These are phyloP conservation scores for Inonotus obliquus DNA, from an alignment of 1,284 basidiomycete genomes.

Conservation along the genomic window DNA sequence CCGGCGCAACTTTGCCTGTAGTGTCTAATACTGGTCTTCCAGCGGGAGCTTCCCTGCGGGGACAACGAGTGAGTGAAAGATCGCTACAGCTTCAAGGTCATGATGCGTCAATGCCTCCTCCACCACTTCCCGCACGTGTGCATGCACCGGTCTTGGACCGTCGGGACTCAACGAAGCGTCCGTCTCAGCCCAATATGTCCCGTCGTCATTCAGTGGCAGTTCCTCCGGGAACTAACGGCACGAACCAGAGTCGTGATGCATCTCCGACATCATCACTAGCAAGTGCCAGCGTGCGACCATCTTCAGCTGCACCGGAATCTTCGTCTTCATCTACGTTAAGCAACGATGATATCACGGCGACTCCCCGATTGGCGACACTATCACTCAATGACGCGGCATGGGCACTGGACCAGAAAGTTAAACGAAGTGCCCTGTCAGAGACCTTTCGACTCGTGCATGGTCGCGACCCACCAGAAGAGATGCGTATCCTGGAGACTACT, in stretches of 20 bases:
- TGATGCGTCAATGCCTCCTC: background rate
- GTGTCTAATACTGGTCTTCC: background rate
- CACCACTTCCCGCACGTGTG: conserved; percentile 2
- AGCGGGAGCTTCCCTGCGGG: background rate
- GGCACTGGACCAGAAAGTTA: conserved; percentile 7
- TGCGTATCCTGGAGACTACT: conserved; percentile 8
- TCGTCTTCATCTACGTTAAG: background rate
- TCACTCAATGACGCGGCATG: conserved; percentile 5
- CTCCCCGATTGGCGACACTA: background rate
- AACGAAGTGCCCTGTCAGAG: conserved; percentile 6
- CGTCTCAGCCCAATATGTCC: background rate
- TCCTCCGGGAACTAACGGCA: background rate
- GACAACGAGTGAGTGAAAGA: background rate
- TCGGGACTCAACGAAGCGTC: background rate
- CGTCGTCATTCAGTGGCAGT: background rate
- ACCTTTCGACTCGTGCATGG: conserved; percentile 9
- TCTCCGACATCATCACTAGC: background rate
- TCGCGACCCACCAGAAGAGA: conserved; percentile 5
- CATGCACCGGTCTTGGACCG: background rate
- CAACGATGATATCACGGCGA: background rate
- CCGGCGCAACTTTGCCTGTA: background rate
- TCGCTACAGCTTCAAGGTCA: background rate
- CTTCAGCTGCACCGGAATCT: background rate
- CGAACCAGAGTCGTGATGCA: background rate
- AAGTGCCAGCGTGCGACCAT: background rate